Base-by-base conservation (phyloP, 108 stramenopile species). In the Cyclotella kingstonii region DNA sequence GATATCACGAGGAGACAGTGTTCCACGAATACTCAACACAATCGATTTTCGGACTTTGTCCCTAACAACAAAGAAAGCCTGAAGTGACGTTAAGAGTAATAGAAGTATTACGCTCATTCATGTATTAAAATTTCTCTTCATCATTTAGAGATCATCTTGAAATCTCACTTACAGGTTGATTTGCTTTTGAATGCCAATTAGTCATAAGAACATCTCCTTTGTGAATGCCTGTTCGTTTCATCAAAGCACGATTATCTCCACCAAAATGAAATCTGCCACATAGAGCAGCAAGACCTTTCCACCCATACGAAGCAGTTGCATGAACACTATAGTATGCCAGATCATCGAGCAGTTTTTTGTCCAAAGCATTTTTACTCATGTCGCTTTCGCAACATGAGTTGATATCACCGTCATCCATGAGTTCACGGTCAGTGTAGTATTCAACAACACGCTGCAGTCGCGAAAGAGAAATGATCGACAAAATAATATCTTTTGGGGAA, bases 291-390 rank as follows among this genome's bases (percentile, higher is more conserved):
- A 63, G 61, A 5, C 81, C 54, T 33, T 74, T 82, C 88, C 88
- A 89, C 4, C 88, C 88, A 54, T 89, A 89, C 0, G 84, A 84
- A 23, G 81, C 81, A 42, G 50, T 68, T 12, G 88, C 88, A 64
- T 78, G 83, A 3, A 52, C 35, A 5, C 76, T 42, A 54, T 85
- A 89, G 55, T 83, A 70, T 30, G 82, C 76, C 23, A 89, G 61
- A 14, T 83, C 78, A 1, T 78, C 68, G n/a, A 89, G 26, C 10
- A 82, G 47, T 19, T 68, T 52, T 26, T 31, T 34, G 27, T 87
- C 74, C 14, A 79, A 54, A 26, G 50, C 1, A 26, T 9, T 30
- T 12, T 43, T 38, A 10, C 51, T 46, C 14, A 44, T 33, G 25
- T 8, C 27, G 21, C 4, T 18, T 4, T 43, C 43, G 10, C 23